A percentile compares a stretch with the other conserved stretches of the same genome.
These are phyloP conservation scores for Fusarium chlamydosporum DNA, from an alignment of 2,329 filamentous ascomycete species.

Conservation along the genomic window DNA sequence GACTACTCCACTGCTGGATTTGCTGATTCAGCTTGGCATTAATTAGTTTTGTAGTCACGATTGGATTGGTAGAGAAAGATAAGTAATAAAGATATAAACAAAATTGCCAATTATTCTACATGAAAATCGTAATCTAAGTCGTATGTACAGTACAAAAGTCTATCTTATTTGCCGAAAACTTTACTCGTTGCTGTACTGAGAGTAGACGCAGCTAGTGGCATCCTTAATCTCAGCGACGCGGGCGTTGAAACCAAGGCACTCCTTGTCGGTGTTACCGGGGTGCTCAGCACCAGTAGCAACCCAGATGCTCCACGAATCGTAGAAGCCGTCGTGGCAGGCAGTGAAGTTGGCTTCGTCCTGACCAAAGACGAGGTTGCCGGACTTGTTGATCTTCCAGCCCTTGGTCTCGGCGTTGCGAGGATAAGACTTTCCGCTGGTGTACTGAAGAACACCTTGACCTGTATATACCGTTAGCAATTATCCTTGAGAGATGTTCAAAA, in stretches of 20 bases:
- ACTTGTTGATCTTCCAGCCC: slow-evolving; percentile 63
- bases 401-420: slow-evolving; percentile 55
- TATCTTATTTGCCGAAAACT: neutral
- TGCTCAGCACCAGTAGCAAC: slow-evolving; percentile 49
- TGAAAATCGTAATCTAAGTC: neutral
- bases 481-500: fast-evolving
- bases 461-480: neutral
- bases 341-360: slow-evolving; percentile 57
- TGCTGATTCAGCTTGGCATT: neutral
- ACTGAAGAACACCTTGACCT: slow-evolving; percentile 69
- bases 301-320: slow-evolving; percentile 61
- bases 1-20: neutral
- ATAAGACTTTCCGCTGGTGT: slow-evolving; percentile 65
- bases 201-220: slow-evolving; percentile 58
- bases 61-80: neutral
- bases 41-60: neutral
- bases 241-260: slow-evolving; percentile 56
- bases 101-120: slow-evolving; percentile 3
- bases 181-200: neutral
- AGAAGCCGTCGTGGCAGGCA: slow-evolving; percentile 64
- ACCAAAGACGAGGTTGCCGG: slow-evolving; percentile 21
- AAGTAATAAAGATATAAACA: neutral
- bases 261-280: slow-evolving; percentile 55
- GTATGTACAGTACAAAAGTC: slow-evolving; percentile 4
- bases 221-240: slow-evolving; percentile 49